A percentile compares a stretch with the other conserved stretches of the same genome.
Evolutionary conservation across 2,329 filamentous ascomycete genomes (phyloP).

Genomic region (Talaromyces islandicus): DNA sequence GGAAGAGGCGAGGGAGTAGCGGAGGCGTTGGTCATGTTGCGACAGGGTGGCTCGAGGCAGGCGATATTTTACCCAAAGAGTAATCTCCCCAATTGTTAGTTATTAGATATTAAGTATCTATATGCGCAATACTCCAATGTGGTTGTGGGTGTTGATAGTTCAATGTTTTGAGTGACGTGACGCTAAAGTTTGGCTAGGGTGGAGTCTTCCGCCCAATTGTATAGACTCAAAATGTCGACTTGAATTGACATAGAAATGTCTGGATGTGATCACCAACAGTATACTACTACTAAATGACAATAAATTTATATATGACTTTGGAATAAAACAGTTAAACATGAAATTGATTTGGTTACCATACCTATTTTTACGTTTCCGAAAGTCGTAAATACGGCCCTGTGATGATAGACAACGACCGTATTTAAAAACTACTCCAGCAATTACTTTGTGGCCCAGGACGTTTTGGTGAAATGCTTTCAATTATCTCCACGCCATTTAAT

Average conservation of each 20-base stretch:
- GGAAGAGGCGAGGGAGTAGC: slow-evolving; percentile 7
- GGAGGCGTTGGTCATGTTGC: slow-evolving; percentile 5
- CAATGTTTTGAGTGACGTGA: neutral
- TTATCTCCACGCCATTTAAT: no score
- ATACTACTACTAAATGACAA: no score
- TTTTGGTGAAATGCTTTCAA: no score
- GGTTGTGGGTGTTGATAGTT: neutral
- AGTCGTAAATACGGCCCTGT: no score
- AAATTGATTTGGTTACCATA: no score
- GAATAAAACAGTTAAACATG: no score
- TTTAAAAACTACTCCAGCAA: no score
- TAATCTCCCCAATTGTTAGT: neutral
- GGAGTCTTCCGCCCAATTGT: neutral
- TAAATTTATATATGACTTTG: no score
- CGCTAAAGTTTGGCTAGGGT: neutral
- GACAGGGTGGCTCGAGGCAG: neutral
- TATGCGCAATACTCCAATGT: neutral
- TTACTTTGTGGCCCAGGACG: no score
- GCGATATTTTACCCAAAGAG: neutral
- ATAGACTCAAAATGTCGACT: neutral
- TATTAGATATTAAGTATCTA: neutral
- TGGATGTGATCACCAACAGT: neutral
- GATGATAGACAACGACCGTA: no score
- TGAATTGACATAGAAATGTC: neutral
- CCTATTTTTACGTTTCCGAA: no score